These are phyloP conservation scores for Penicillium occitanis DNA, from an alignment of 2,329 filamentous ascomycete genomes.

Conservation along the genomic window DNA sequence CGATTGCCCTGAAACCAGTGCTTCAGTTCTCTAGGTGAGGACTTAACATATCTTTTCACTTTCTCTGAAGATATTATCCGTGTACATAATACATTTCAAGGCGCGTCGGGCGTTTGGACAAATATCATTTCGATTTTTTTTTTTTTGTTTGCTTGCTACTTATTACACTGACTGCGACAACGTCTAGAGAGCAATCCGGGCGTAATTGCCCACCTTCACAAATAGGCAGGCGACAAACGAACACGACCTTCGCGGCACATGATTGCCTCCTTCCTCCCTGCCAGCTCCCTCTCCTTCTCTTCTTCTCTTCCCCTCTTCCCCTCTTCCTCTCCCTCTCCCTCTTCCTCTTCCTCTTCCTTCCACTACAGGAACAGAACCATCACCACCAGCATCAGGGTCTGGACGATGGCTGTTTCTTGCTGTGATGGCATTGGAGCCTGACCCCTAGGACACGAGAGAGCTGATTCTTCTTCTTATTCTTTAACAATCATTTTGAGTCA, in stretches of 20 bases:
- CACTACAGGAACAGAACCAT: background rate
- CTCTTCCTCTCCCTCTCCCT: background rate
- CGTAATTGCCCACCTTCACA: background rate
- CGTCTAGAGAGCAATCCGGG: background rate
- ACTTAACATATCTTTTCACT: background rate
- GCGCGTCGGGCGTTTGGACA: background rate
- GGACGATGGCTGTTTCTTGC: background rate
- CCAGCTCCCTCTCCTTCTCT: background rate
- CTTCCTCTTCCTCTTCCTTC: background rate
- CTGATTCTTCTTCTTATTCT: background rate
- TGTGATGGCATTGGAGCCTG: background rate
- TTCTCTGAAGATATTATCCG: background rate
- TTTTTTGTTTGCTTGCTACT: background rate
- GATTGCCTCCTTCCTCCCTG: background rate
- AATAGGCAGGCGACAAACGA: background rate
- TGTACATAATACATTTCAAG: conserved; percentile 1
- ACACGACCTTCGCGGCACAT: background rate
- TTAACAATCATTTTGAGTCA: background rate
- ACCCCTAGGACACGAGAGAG: background rate
- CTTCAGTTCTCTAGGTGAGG: background rate
- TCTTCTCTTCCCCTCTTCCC: background rate
- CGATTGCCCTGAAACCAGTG: background rate
- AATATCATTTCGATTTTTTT: background rate
- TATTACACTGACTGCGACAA: background rate
- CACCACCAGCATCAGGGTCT: background rate